A percentile compares a stretch with the other conserved stretches of the same genome.
phyloP scores from a whole-genome alignment of 805 yeast species.

The Pichia gijzeniarum region DNA sequence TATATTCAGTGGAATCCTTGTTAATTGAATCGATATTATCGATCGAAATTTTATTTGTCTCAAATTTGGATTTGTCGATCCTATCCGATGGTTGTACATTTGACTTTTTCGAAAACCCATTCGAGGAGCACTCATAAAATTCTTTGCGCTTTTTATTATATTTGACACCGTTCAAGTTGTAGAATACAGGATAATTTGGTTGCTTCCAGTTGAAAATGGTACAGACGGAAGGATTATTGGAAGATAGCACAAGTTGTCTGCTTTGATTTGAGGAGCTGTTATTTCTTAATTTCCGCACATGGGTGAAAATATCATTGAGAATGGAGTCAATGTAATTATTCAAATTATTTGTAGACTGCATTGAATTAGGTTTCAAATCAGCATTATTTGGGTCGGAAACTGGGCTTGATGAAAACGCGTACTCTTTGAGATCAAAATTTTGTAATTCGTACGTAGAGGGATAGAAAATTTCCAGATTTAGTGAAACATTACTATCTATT shows the following conservation, averaged over 20 bases:
- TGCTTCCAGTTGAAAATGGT: slow-evolving; percentile 96
- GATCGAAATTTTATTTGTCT: slow-evolving; percentile 23
- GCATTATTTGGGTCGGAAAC: slow-evolving; percentile 8
- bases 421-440: slow-evolving; percentile 24
- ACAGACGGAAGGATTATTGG: slow-evolving; percentile 85
- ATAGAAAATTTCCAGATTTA: slow-evolving; percentile 69
- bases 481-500: slow-evolving; percentile 53
- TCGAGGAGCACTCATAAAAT: slow-evolving; percentile 36
- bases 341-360: slow-evolving; percentile 32
- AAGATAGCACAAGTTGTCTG: slow-evolving; percentile 75
- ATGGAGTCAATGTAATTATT: slow-evolving; percentile 74
- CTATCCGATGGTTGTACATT: neutral
- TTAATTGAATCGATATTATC: slow-evolving; percentile 32
- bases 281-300: slow-evolving; percentile 49
- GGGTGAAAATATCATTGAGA: slow-evolving; percentile 65
- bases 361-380: slow-evolving; percentile 16
- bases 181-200: slow-evolving; percentile 93
- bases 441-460: slow-evolving; percentile 49
- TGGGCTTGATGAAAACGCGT: slow-evolving; percentile 18
- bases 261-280: slow-evolving; percentile 26
- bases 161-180: slow-evolving; percentile 66
- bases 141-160: slow-evolving; percentile 23
- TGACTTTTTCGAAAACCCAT: slow-evolving; percentile 29
- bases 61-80: neutral
- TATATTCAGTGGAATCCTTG: slow-evolving; percentile 30